Evolutionary conservation across 306 rosid species (phyloP), one percentile per base, ranked within the genome.

Genomic region (Leucaena leucocephala): DNA sequence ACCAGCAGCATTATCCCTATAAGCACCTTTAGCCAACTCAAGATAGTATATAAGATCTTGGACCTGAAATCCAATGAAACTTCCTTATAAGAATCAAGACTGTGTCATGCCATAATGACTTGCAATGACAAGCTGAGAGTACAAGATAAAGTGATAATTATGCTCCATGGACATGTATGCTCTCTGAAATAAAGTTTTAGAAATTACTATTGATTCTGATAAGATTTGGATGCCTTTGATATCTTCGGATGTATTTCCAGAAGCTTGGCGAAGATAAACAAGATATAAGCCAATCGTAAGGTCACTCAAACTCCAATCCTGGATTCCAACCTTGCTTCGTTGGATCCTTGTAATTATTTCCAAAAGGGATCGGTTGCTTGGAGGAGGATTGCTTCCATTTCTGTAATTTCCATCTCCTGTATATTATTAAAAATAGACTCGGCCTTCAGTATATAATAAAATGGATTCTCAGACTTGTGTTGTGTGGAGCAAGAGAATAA

Each of bases 231-330:
- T 80, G 81, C 94, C 97, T 85, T 84, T 87, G 67, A 91, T 69
- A 81, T 88, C 92, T 84, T 91, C 92, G 77, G 79, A 81, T 34
- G 86, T 84, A 87, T 88, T 83, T 27, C 85, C 72, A 61, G 98
- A 89, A 19, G 96, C 94, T 86, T 93, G 99, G 69, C 93, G 93
- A 74, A 96, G 98, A 86, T 96, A 96, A 22, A 96, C 83, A 81
- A 96, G 92, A 85, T 88, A 96, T 76, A 93, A 80, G 76, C 97
- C 99, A 76, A 93, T 62, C 2, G 99, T 93, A 75, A 96, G 98
- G 84, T 93, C 98, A 75, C 97, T 90, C 91, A 96, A 89, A 79
- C 92, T 96, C 98, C 98, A 96, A 86, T 90, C 99, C 70, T 88
- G 89, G 70, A 96, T 88, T 63, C 98, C 98, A 72, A 84, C 86